Evolutionary conservation across 2,329 filamentous ascomycete species (phyloP).

Genomic region (Aspergillus sp.): DNA sequence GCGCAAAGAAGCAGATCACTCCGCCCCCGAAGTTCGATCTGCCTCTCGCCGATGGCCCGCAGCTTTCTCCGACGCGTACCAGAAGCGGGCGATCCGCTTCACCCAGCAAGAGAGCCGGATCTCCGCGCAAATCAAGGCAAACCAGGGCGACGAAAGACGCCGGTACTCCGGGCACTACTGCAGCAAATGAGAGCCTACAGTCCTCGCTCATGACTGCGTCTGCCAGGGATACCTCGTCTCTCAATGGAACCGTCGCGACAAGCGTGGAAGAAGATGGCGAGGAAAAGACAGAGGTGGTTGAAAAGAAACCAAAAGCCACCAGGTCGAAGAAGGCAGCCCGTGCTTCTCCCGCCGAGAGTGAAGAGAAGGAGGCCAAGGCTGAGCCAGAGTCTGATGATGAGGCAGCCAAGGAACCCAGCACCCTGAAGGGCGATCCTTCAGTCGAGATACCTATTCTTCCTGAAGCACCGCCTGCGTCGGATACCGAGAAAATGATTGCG

Average conservation of each 20-base stretch:
- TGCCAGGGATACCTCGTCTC: conserved; percentile 16
- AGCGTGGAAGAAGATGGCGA: conserved; percentile 20
- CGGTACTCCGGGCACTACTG: conserved; percentile 39
- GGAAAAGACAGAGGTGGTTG: conserved; percentile 10
- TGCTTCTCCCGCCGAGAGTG: conserved; percentile 6
- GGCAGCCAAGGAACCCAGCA: conserved; percentile 49
- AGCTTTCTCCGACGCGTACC: conserved; percentile 29
- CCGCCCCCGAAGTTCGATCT: conserved; percentile 73
- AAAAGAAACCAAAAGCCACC: conserved; percentile 17
- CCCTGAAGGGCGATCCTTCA: conserved; percentile 62
- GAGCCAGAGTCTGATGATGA: conserved; percentile 58
- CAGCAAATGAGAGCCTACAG: conserved; percentile 41
- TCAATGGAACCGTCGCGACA: conserved; percentile 16
- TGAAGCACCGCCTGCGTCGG: conserved; percentile 63
- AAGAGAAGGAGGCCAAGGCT: conserved; percentile 50
- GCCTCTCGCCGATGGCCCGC: conserved; percentile 35
- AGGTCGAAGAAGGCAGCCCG: conserved; percentile 14
- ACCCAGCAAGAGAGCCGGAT: conserved; percentile 42
- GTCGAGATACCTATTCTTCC: conserved; percentile 62
- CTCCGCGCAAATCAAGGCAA: conserved; percentile 46
- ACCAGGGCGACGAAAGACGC: conserved; percentile 42
- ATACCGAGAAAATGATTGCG: conserved; percentile 73
- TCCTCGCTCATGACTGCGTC: conserved; percentile 35
- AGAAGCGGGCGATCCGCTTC: conserved; percentile 53
- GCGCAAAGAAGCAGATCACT: conserved; percentile 64